These are phyloP conservation scores for Camelina neglecta DNA, from an alignment of 345 rosid species.

Conservation along the genomic window DNA sequence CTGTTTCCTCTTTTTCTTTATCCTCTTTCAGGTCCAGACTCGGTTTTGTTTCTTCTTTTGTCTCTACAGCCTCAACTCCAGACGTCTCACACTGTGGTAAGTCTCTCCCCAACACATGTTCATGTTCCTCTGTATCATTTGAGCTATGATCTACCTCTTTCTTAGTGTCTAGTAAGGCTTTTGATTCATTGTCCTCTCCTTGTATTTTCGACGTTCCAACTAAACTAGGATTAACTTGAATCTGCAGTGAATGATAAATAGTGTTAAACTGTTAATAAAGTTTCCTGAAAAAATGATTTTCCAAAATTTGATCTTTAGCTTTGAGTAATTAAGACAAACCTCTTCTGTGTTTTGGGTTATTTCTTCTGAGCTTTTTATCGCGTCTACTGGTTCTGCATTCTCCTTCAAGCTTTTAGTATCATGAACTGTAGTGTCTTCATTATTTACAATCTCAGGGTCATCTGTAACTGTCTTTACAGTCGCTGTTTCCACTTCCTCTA, in stretches of 20 bases:
- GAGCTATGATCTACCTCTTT: background rate
- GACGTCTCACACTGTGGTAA: conserved; percentile 15
- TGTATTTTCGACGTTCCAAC: background rate
- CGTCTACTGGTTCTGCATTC: conserved; percentile 14
- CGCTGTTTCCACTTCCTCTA: conserved; percentile 7
- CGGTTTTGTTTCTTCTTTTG: conserved; percentile 2
- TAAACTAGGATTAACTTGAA: background rate
- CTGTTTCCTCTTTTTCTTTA: conserved; percentile 38
- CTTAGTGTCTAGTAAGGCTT: background rate
- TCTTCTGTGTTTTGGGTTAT: too few species aligned
- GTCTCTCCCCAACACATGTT: conserved; percentile 31
- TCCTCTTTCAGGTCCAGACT: conserved; percentile 23
- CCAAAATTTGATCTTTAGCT: background rate
- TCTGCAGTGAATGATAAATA: conserved; percentile 15
- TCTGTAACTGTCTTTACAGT: background rate
- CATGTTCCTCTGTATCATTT: conserved; percentile 24
- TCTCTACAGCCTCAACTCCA: conserved; percentile 26
- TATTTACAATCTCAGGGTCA: conserved; percentile 1
- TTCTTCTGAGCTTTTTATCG: background rate
- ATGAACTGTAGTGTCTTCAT: conserved; percentile 15
- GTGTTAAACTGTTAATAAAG: background rate
- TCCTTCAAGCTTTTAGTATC: conserved; percentile 25
- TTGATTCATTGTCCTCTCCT: conserved; percentile 8
- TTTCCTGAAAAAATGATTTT: background rate
- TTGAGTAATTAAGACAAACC: conserved; percentile 26